These are phyloP conservation scores for Heterobasidion parviporum DNA, from an alignment of 1,284 basidiomycete genomes.

Conservation along the genomic window DNA sequence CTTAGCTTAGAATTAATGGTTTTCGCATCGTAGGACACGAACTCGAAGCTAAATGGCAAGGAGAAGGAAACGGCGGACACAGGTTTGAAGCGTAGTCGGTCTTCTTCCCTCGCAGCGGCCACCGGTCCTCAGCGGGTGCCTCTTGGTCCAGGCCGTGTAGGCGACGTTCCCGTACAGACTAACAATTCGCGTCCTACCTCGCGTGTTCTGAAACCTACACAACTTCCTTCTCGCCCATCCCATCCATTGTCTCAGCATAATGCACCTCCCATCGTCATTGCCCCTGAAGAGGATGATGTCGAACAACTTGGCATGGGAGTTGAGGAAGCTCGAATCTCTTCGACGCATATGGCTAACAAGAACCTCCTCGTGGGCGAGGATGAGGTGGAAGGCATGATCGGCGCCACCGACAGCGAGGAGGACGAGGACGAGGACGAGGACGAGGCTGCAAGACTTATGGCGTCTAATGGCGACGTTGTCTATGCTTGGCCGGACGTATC, in stretches of 20 bases:
- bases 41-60: slow-evolving; percentile 30
- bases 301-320: slow-evolving; percentile 54
- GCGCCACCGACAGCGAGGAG: slow-evolving; percentile 32
- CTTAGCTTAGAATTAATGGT: not conserved
- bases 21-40: slow-evolving; percentile 26
- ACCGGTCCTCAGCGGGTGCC: slow-evolving; percentile 57
- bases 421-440: slow-evolving; percentile 21
- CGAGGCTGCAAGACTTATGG: slow-evolving; percentile 5
- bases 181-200: not conserved
- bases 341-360: slow-evolving; percentile 18
- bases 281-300: slow-evolving; percentile 26
- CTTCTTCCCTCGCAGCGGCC: slow-evolving; percentile 48
- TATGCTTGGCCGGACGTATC: slow-evolving; percentile 65
- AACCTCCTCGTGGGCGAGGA: slow-evolving; percentile 36
- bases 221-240: slow-evolving; percentile 15
- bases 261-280: slow-evolving; percentile 25
- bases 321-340: slow-evolving; percentile 24
- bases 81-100: slow-evolving; percentile 54
- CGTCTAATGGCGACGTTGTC: slow-evolving; percentile 16
- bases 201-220: slow-evolving; percentile 9
- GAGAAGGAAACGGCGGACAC: slow-evolving; percentile 48
- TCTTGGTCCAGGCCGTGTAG: slow-evolving; percentile 43
- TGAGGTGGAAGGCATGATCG: slow-evolving; percentile 53
- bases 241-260: slow-evolving; percentile 29
- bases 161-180: slow-evolving; percentile 13